These are phyloP conservation scores for Cryptococcus jaspeensis DNA, from an alignment of 1,284 basidiomycete species.

Conservation along the genomic window DNA sequence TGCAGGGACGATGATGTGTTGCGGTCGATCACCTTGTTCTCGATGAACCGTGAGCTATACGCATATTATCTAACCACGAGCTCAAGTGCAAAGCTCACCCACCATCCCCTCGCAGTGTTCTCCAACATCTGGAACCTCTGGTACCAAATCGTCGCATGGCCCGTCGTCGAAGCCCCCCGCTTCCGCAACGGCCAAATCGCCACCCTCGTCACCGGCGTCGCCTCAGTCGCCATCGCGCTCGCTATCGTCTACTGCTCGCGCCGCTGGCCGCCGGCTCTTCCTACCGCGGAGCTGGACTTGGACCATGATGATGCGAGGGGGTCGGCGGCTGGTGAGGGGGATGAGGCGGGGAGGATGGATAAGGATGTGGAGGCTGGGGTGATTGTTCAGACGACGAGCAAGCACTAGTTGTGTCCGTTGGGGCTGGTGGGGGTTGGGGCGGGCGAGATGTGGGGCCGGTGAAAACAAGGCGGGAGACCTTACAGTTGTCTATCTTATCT, in stretches of 20 bases:
- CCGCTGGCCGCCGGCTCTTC: conserved; percentile 20
- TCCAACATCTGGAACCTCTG: conserved; percentile 32
- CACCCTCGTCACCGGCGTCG: conserved; percentile 38
- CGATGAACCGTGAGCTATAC: conserved; percentile 30
- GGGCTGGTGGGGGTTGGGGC: no score
- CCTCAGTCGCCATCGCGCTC: conserved; percentile 23
- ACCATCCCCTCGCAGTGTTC: conserved; percentile 4
- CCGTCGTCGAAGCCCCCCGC: conserved; percentile 33
- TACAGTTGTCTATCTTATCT: no score
- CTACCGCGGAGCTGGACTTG: neutral
- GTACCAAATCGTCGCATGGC: conserved; percentile 43
- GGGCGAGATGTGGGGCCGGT: no score
- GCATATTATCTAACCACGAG: neutral
- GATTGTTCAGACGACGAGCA: no score
- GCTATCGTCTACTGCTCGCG: conserved; percentile 34
- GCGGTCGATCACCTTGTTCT: conserved; percentile 38
- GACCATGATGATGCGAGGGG: neutral
- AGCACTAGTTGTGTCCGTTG: no score
- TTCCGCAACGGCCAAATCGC: conserved; percentile 46
- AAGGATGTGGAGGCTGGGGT: neutral
- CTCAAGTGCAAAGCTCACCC: neutral
- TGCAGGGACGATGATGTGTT: conserved; percentile 45
- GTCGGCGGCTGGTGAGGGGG: neutral
- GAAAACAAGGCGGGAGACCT: no score
- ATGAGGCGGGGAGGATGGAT: neutral